These are phyloP conservation scores for Eucalyptus virginea DNA, from an alignment of 345 rosid genomes.

Conservation along the genomic window DNA sequence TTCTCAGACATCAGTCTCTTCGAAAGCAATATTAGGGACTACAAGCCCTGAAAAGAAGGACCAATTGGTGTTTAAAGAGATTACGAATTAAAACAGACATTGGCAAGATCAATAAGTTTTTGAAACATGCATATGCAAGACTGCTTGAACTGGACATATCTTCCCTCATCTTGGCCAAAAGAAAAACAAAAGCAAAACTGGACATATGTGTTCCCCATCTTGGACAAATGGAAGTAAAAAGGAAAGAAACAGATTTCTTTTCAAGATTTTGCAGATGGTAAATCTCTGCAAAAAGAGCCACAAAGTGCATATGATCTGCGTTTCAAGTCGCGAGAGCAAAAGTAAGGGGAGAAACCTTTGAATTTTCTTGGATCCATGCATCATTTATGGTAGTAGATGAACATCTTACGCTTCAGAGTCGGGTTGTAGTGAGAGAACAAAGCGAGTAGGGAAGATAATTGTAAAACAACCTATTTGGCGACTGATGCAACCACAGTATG, in stretches of 20 bases:
- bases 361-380: slow-evolving; percentile 61
- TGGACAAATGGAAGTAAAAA: not conserved
- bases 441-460: slow-evolving; percentile 72
- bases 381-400: slow-evolving; percentile 53
- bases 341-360: not conserved
- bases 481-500: not conserved
- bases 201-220: not conserved
- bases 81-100: not conserved
- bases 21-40: slow-evolving; percentile 88
- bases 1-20: slow-evolving; percentile 70
- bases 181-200: not conserved
- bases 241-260: not conserved
- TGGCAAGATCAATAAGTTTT: not conserved
- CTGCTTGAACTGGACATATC: not conserved
- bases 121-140: not conserved
- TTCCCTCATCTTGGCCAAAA: not conserved
- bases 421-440: slow-evolving; percentile 88
- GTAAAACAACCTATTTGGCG: slow-evolving; percentile 49
- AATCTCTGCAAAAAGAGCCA: not conserved
- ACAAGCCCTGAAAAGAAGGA: slow-evolving; percentile 45
- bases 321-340: not conserved
- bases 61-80: not conserved
- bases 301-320: not conserved
- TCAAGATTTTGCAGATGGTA: not conserved
- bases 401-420: slow-evolving; percentile 65